A percentile compares a stretch with the other conserved stretches of the same genome.
Evolutionary conservation across 441 rosid species (phyloP).

Genomic region (Mallotus japonicus): DNA sequence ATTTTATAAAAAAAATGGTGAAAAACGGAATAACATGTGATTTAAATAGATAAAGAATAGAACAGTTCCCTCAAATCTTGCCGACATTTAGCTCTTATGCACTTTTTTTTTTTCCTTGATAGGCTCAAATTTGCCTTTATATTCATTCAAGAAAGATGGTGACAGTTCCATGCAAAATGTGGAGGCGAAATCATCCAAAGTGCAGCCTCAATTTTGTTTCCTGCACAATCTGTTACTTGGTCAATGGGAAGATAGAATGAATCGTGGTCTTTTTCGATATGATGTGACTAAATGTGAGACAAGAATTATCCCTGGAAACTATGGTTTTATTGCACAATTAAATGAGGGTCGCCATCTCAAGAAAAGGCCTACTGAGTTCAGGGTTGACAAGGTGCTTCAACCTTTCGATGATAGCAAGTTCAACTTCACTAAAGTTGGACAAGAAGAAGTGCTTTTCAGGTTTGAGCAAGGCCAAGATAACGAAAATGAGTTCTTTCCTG

Average conservation of each 20-base stretch:
- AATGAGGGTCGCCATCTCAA: conserved; percentile 83
- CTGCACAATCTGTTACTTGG: conserved; percentile 19
- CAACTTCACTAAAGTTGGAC: conserved; percentile 77
- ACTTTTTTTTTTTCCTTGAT: conserved; percentile 28
- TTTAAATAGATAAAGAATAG: too few relatives aligned
- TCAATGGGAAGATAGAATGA: conserved; percentile 77
- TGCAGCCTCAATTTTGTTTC: conserved; percentile 20
- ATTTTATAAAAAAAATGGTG: too few relatives aligned
- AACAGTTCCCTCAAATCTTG: too few relatives aligned
- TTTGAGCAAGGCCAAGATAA: conserved; percentile 58
- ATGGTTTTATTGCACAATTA: conserved; percentile 72
- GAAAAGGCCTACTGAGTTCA: conserved; percentile 82
- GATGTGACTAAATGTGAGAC: conserved; percentile 77
- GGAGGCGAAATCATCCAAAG: neutral
- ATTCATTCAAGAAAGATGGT: conserved; percentile 18
- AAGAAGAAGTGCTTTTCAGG: conserved; percentile 76
- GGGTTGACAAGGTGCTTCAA: conserved; percentile 73
- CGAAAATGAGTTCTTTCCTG: conserved; percentile 50
- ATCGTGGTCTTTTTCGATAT: conserved; percentile 73
- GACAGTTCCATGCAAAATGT: conserved; percentile 7
- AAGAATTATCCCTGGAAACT: conserved; percentile 69
- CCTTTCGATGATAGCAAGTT: conserved; percentile 71
- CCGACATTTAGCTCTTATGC: too few relatives aligned
- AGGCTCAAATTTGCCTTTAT: conserved; percentile 49
- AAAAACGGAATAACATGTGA: too few relatives aligned